Conservation (phyloP, 805 yeast species). For the Lipomyces mesembrius region DNA sequence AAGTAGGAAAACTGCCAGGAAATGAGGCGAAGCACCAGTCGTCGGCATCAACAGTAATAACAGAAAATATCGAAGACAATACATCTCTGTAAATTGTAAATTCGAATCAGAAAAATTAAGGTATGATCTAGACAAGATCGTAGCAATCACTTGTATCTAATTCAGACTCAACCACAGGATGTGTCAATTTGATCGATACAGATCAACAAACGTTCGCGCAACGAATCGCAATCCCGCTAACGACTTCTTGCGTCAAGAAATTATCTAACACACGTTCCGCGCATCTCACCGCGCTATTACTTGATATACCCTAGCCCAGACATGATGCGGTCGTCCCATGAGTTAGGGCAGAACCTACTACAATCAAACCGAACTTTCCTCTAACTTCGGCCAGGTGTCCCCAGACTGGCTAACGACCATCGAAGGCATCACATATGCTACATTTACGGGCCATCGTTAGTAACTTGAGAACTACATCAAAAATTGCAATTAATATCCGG, state of each 20-base stretch:
- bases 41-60: constrained; percentile 37
- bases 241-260: neutral
- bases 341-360: no score
- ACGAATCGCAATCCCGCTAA: no score
- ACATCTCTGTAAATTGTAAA: constrained; percentile 23
- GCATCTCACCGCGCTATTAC: no score
- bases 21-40: constrained; percentile 36
- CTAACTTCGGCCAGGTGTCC: neutral
- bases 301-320: neutral
- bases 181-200: neutral
- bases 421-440: neutral
- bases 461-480: neutral
- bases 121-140: neutral
- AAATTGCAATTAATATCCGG: neutral
- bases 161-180: neutral
- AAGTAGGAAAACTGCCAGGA: constrained; percentile 31
- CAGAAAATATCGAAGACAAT: constrained; percentile 37
- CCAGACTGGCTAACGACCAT: neutral
- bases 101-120: no score
- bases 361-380: no score
- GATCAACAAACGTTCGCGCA: neutral
- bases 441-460: neutral
- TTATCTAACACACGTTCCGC: neutral
- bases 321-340: neutral
- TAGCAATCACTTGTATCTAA: neutral